Evolutionary conservation across 345 rosid species (phyloP).

Genomic region (Cardamine resedifolia): DNA sequence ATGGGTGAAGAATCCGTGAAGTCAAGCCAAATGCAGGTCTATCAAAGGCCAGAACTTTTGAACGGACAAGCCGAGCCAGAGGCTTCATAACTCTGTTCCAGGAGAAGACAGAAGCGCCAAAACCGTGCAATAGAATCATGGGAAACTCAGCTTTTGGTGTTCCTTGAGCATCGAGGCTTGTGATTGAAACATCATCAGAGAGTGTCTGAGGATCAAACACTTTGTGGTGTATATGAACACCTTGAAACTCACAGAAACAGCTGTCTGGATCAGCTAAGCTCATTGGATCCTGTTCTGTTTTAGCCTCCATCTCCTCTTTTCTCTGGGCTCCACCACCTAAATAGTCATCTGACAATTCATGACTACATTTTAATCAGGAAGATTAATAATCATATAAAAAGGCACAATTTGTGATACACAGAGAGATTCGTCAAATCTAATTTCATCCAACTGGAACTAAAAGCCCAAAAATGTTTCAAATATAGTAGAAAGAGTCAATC

Average conservation of each 20-base stretch:
- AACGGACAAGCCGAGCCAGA: conserved; percentile 53
- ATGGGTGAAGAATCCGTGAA: conserved; percentile 51
- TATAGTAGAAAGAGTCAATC: neutral
- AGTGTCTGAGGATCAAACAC: conserved; percentile 45
- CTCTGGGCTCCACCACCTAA: conserved; percentile 39
- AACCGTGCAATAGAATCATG: conserved; percentile 79
- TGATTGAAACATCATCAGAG: conserved; percentile 27
- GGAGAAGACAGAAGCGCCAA: conserved; percentile 91
- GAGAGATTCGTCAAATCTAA: neutral
- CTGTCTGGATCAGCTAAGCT: conserved; percentile 85
- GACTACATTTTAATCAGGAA: neutral
- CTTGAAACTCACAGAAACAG: conserved; percentile 82
- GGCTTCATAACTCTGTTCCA: conserved; percentile 80
- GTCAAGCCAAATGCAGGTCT: conserved; percentile 93
- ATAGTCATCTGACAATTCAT: conserved; percentile 44
- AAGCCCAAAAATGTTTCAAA: conserved; percentile 4
- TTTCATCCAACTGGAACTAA: neutral
- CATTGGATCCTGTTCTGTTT: conserved; percentile 69
- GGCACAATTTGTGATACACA: neutral
- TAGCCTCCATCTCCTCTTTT: conserved; percentile 50
- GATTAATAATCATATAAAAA: neutral
- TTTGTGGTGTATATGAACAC: conserved; percentile 79
- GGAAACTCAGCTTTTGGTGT: conserved; percentile 46
- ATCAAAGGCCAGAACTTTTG: conserved; percentile 85
- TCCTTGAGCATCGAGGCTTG: conserved; percentile 10